phyloP scores from a whole-genome alignment of 2,329 filamentous ascomycete genomes.

The Botrytis fragariae region DNA sequence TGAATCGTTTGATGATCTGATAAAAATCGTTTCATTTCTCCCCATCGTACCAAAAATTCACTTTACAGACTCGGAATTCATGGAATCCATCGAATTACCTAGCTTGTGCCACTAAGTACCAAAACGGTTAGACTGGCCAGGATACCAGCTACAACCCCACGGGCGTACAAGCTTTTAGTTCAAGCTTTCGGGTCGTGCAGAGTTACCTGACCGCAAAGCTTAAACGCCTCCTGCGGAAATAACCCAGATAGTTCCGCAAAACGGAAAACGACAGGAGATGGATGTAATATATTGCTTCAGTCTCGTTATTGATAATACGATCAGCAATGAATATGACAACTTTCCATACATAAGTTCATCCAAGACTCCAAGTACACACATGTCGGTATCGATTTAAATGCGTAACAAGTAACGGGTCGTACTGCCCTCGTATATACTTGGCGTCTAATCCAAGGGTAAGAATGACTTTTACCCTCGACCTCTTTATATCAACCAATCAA shows the following conservation, averaged over 20 bases:
- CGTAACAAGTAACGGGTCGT: not conserved
- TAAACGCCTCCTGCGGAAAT: not conserved
- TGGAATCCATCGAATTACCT: not conserved
- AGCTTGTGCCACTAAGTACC: not conserved
- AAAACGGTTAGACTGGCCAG: not conserved
- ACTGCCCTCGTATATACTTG: not conserved
- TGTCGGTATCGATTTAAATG: not conserved
- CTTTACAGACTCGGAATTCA: not conserved
- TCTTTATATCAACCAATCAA: constrained; percentile 7
- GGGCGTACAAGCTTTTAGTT: not conserved
- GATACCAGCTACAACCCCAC: not conserved
- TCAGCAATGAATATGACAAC: too few relatives aligned
- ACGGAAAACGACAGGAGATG: not conserved
- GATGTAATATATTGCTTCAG: not conserved
- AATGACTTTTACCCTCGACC: not conserved
- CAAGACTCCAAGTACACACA: not conserved
- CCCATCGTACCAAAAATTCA: not conserved
- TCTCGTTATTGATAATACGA: too few relatives aligned
- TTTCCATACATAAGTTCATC: too few relatives aligned
- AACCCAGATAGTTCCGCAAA: not conserved
- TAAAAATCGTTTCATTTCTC: not conserved
- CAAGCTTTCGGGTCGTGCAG: not conserved
- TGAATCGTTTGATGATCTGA: not conserved
- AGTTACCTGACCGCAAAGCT: not conserved
- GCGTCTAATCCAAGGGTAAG: not conserved